These are phyloP conservation scores for Rhynchospora breviuscula DNA, from an alignment of 176 grass and related monocot species.

Conservation along the genomic window DNA sequence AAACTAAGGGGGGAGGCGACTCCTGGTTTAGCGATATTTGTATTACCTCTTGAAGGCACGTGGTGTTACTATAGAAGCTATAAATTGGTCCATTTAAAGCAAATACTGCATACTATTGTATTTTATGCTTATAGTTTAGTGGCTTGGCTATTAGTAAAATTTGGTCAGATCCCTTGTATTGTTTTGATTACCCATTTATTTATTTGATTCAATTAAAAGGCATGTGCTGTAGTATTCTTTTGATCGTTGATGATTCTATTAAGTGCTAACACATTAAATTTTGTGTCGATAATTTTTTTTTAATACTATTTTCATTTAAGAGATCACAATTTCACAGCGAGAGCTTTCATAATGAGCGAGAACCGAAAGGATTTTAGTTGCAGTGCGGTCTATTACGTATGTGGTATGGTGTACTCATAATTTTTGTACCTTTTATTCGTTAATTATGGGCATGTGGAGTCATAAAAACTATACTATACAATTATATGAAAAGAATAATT, in stretches of 20 bases:
- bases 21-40: slow-evolving; percentile 20
- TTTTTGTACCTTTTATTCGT: no score
- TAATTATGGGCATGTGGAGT: no score
- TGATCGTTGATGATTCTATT: not conserved
- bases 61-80: not conserved
- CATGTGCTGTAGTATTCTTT: slow-evolving; percentile 6
- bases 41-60: slow-evolving; percentile 12
- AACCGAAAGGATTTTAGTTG: not conserved
- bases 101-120: slow-evolving; percentile 16
- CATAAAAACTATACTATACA: no score
- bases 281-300: not conserved
- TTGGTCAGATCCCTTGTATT: slow-evolving; percentile 11
- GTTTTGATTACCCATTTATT: slow-evolving; percentile 24
- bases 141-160: slow-evolving; percentile 22
- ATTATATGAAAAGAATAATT: no score
- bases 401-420: no score
- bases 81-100: not conserved
- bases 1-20: not conserved
- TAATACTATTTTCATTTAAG: not conserved
- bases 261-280: not conserved
- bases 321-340: not conserved
- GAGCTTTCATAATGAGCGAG: not conserved
- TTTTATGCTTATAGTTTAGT: slow-evolving; percentile 27
- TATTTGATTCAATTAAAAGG: slow-evolving; percentile 24
- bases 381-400: not conserved